Percentiles rank a stretch among this genome's conserved stretches.
These are phyloP conservation scores for Auricularia heimuer DNA, from an alignment of 768 basidiomycete genomes.

Conservation along the genomic window DNA sequence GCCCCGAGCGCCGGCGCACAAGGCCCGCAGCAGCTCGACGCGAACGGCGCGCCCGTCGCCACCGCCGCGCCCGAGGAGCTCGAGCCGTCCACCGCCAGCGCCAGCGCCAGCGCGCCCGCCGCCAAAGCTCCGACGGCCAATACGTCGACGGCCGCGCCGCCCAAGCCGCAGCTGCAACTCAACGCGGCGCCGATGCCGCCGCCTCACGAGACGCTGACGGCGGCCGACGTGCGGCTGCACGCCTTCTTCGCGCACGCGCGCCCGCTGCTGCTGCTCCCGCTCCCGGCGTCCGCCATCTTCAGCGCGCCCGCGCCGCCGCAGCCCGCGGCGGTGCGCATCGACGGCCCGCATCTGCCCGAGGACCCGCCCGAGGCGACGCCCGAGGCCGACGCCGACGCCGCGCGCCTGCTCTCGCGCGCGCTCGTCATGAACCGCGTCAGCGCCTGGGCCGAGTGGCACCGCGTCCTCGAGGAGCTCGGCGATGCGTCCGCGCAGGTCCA, in stretches of 20 bases:
- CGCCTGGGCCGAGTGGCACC: slow-evolving; percentile 1
- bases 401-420: neutral
- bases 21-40: neutral
- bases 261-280: slow-evolving; percentile 10
- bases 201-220: slow-evolving; percentile 3
- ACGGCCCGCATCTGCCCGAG: neutral
- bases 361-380: neutral
- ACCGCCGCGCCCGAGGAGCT: neutral
- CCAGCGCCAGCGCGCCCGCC: neutral
- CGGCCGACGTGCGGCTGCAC: slow-evolving; percentile 11
- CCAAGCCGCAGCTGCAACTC: neutral
- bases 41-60: neutral
- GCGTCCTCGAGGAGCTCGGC: neutral
- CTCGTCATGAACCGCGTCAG: neutral
- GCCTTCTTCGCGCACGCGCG: slow-evolving; percentile 12
- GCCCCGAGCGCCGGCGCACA: neutral
- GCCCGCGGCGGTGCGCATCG: neutral
- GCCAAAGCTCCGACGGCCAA: slow-evolving; percentile 3
- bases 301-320: neutral
- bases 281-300: slow-evolving; percentile 8
- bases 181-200: slow-evolving; percentile 2
- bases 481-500: neutral
- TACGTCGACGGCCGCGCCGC: neutral
- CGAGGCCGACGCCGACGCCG: slow-evolving; percentile 1
- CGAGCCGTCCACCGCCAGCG: neutral